Conservation (phyloP, 176 grass and related monocot genomes). For the Cymbopogon citratus region DNA sequence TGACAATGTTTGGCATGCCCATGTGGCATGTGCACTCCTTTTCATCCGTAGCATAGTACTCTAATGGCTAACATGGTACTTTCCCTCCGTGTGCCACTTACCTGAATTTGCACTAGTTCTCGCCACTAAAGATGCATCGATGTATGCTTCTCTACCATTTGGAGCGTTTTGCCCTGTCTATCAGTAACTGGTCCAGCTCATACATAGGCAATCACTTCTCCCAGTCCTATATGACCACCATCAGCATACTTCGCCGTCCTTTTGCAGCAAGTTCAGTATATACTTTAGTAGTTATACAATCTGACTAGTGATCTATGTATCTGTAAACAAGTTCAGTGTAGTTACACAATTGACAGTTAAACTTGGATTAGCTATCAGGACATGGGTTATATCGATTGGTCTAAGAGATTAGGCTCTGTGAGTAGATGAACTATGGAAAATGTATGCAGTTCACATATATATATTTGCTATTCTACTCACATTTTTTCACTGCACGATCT, state of each 20-base stretch:
- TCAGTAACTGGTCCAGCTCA: not conserved
- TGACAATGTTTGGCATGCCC: conserved; percentile 18
- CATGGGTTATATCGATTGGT: not conserved
- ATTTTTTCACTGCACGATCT: not conserved
- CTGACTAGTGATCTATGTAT: not conserved
- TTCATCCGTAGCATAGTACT: not conserved
- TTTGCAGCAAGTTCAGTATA: not conserved
- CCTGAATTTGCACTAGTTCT: not conserved
- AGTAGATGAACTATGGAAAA: not conserved
- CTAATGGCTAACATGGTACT: not conserved
- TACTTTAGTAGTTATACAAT: not conserved
- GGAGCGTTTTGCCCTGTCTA: not conserved
- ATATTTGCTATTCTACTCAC: not conserved
- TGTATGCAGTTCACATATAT: not conserved
- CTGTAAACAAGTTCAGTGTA: not conserved
- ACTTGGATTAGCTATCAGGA: not conserved
- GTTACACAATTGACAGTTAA: not conserved
- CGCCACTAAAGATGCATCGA: not conserved
- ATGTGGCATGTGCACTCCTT: not conserved
- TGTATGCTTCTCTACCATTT: not conserved
- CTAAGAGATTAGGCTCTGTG: not conserved
- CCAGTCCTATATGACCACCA: not conserved
- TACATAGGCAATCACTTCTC: not conserved
- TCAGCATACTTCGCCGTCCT: not conserved
- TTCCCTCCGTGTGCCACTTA: conserved; percentile 18